Evolutionary conservation across 2,329 filamentous ascomycete species (phyloP).

Genomic region (Zymoseptoria brevis): DNA sequence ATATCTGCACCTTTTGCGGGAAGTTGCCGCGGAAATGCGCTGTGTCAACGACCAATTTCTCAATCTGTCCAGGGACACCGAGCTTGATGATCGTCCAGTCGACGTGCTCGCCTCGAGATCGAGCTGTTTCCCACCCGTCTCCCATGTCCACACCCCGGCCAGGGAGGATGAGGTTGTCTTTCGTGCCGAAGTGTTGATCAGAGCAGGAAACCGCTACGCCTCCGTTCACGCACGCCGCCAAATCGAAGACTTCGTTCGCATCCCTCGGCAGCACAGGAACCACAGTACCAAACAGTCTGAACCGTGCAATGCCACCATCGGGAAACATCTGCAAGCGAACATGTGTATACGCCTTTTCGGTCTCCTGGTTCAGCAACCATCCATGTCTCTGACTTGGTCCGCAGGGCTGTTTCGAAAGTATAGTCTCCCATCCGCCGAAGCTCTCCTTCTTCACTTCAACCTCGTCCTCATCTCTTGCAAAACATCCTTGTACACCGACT

Average conservation of each 20-base stretch:
- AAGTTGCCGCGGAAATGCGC: constrained; percentile 80
- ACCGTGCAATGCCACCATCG: constrained; percentile 74
- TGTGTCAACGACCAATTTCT: constrained; percentile 67
- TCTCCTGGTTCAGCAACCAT: constrained; percentile 55
- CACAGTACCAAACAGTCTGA: constrained; percentile 67
- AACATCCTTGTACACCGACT: constrained; percentile 69
- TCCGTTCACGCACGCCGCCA: constrained; percentile 71
- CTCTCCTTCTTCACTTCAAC: constrained; percentile 47
- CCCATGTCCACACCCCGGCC: constrained; percentile 78
- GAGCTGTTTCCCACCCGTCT: constrained; percentile 78
- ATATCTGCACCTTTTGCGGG: constrained; percentile 64
- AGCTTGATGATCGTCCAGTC: constrained; percentile 77
- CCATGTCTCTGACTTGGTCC: constrained; percentile 65
- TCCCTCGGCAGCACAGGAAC: constrained; percentile 68
- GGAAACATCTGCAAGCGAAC: constrained; percentile 78
- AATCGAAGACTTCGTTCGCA: constrained; percentile 59
- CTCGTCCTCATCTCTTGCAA: constrained; percentile 55
- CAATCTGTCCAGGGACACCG: constrained; percentile 56
- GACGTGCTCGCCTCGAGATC: constrained; percentile 64
- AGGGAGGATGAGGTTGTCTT: constrained; percentile 71
- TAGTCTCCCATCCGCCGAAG: constrained; percentile 56
- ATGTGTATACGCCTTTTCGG: constrained; percentile 65
- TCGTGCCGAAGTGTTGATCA: constrained; percentile 78
- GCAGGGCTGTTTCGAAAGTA: constrained; percentile 62
- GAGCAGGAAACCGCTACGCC: constrained; percentile 67